Conservation (phyloP, 495 filamentous ascomycete species). For the Rusavskia elegans region DNA sequence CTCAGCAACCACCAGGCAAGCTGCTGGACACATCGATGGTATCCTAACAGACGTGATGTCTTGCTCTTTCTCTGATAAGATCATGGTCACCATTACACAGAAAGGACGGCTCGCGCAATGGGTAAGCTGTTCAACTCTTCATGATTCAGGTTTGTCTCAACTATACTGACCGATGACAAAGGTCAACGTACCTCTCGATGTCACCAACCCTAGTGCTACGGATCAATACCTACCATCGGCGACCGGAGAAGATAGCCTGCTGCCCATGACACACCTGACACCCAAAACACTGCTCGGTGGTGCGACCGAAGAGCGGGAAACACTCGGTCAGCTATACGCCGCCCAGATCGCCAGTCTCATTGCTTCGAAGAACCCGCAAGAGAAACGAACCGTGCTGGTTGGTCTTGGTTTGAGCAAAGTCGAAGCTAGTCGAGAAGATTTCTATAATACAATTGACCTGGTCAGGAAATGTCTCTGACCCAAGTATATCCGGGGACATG, state of each 20-base stretch:
- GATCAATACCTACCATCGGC: slow-evolving; percentile 35
- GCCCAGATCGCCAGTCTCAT: slow-evolving; percentile 77
- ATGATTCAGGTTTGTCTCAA: neutral
- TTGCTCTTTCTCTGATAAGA: slow-evolving; percentile 75
- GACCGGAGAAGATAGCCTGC: slow-evolving; percentile 38
- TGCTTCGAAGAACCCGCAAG: slow-evolving; percentile 50
- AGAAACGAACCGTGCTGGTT: slow-evolving; percentile 64
- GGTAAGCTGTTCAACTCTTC: slow-evolving; percentile 23
- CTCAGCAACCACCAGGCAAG: slow-evolving; percentile 58
- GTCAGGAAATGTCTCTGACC: slow-evolving; percentile 49
- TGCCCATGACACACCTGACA: slow-evolving; percentile 68
- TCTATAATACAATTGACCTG: slow-evolving; percentile 70
- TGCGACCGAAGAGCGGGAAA: slow-evolving; percentile 61
- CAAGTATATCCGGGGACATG: neutral
- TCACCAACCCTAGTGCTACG: slow-evolving; percentile 41
- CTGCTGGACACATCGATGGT: slow-evolving; percentile 45
- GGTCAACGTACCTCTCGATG: slow-evolving; percentile 77
- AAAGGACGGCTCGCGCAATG: slow-evolving; percentile 78
- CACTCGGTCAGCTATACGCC: slow-evolving; percentile 71
- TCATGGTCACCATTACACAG: slow-evolving; percentile 80
- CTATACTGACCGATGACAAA: slow-evolving; percentile 17
- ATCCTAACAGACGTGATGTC: slow-evolving; percentile 54
- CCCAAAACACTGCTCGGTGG: slow-evolving; percentile 83
- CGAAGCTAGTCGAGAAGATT: slow-evolving; percentile 50
- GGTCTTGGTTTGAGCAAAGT: slow-evolving; percentile 61